phyloP scores from a whole-genome alignment of 176 grass and related monocot species.

The Avena atlantica region DNA sequence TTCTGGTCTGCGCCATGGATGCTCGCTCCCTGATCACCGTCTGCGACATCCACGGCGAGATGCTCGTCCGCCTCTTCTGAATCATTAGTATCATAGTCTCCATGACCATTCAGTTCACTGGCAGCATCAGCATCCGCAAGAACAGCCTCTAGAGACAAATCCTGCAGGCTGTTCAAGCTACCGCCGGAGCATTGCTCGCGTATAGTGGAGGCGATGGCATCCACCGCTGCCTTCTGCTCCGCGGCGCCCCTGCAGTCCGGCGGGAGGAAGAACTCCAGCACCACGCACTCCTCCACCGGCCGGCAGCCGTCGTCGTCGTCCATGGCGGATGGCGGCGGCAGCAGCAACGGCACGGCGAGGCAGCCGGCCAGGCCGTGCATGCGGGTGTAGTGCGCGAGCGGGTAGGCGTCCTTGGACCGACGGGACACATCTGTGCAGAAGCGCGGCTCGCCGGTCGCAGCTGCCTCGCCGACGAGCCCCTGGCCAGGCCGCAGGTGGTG shows the following conservation, averaged over 20 bases:
- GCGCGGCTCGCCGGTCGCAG: constrained; percentile 21
- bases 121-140: constrained; percentile 7
- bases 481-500: constrained; percentile 81
- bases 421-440: constrained; percentile 69
- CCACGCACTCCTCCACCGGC: constrained; percentile 53
- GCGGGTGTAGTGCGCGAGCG: constrained; percentile 80
- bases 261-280: constrained; percentile 88
- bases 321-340: background rate
- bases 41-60: background rate
- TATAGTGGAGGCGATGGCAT: constrained; percentile 45
- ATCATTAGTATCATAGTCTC: background rate
- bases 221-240: constrained; percentile 53
- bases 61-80: constrained; percentile 35
- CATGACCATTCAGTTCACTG: constrained; percentile 18
- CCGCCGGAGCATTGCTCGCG: constrained; percentile 36
- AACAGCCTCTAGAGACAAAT: background rate
- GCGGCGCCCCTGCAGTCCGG: constrained; percentile 49
- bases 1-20: background rate
- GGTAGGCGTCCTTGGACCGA: constrained; percentile 77
- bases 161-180: constrained; percentile 26
- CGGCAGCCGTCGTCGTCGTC: background rate
- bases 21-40: background rate
- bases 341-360: constrained; percentile 59
- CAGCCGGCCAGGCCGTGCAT: constrained; percentile 63
- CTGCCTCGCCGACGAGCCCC: constrained; percentile 66